Evolutionary conservation across 1,284 basidiomycete species (phyloP), one percentile per base, ranked within the genome.

Genomic region (Moesziomyces globuligerus): DNA sequence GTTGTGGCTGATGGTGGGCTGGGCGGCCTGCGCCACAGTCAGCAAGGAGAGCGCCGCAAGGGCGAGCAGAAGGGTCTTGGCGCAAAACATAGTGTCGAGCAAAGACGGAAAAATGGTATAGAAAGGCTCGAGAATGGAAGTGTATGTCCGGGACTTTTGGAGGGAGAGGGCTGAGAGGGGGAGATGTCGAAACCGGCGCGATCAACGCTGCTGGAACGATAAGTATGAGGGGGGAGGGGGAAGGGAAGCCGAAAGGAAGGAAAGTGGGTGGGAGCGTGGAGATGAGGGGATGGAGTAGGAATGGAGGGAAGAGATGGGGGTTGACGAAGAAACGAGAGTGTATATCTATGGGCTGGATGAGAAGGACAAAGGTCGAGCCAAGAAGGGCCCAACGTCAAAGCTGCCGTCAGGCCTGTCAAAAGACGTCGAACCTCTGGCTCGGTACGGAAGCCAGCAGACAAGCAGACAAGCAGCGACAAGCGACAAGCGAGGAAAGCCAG

Each of bases 1-100:
- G 24, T 71, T 71, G 26, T 66, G 68, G 50, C 57, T 66, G 52
- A 66, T 55, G 48, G 52, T 54, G 29, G 45, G 38, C 56, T 65
- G 55, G 25, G 67, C 56, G 51, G 56, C 60, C 53, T 58, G 50
- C 53, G 48, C 42, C 39, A 60, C 67, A 59, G 60, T 42, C 39
- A 70, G 40, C 28, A 65, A 28, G 11, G 52, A 56, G 24, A 68
- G 46, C 13, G 67, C 60, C 52, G 57, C 60, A 49, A 70, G 53
- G 49, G 67, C 60, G 32, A 70, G 28, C 7, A 70, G 38, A 29
- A 70, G 26, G 32, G 56, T 52, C 45, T 56, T 59, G 46, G 48
- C 48, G 52, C 51, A 64, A 18, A 42, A 50, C 67, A 70, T 70
- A 34, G 41, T 53, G 18, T 6, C 21, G 21, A 44, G 25, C 36